phyloP scores from a whole-genome alignment of 768 basidiomycete genomes.

The Naganishia randhawae region DNA sequence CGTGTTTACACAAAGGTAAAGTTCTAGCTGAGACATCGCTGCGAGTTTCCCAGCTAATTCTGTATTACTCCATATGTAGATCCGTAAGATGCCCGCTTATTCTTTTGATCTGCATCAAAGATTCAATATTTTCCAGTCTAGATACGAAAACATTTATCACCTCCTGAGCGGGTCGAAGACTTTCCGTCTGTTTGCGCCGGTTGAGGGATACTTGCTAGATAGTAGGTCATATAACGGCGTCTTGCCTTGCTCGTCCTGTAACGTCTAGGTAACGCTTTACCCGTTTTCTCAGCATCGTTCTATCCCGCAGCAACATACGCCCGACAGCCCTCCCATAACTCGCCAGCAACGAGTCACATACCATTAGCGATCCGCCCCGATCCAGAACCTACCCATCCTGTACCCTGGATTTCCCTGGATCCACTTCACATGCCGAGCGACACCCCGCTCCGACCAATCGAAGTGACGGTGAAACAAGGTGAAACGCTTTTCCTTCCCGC shows the following conservation, averaged over 20 bases:
- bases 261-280: background rate
- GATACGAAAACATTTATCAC: conserved; percentile 92
- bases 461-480: conserved; percentile 64
- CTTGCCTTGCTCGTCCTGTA: background rate
- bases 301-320: conserved; percentile 68
- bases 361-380: conserved; percentile 7
- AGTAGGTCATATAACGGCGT: conserved; percentile 55
- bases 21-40: background rate
- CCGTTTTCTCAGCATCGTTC: conserved; percentile 55
- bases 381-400: conserved; percentile 33
- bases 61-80: background rate
- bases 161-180: conserved; percentile 79
- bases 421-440: conserved; percentile 55
- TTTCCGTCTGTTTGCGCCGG: conserved; percentile 80
- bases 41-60: background rate
- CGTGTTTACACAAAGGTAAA: conserved; percentile 80
- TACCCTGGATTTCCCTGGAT: conserved; percentile 83
- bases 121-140: conserved; percentile 38
- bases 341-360: background rate
- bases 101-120: background rate
- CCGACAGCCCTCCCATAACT: conserved; percentile 43
- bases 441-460: conserved; percentile 62
- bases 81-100: background rate
- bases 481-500: conserved; percentile 85
- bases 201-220: conserved; percentile 77